These are phyloP conservation scores for Ceratocystis cacaofunesta DNA, from an alignment of 2,329 filamentous ascomycete species.

Conservation along the genomic window DNA sequence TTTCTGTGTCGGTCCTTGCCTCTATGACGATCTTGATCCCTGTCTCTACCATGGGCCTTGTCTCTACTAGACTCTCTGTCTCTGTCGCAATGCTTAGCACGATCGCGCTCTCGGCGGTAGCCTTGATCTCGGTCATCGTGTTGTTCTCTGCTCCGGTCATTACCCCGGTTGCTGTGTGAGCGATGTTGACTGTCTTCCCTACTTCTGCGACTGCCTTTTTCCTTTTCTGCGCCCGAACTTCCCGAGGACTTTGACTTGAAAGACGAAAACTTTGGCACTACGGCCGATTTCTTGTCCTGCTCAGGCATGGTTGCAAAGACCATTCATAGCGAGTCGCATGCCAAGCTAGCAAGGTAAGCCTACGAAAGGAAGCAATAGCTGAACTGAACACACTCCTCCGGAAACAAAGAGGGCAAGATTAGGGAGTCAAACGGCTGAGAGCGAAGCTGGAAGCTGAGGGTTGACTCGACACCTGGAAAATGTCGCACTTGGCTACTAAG, in stretches of 20 bases:
- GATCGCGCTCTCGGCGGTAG: neutral
- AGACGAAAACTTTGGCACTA: constrained; percentile 57
- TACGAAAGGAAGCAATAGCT: neutral
- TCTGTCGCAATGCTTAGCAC: constrained; percentile 2
- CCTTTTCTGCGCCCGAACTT: neutral
- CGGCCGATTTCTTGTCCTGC: constrained; percentile 20
- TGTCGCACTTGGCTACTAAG: no score
- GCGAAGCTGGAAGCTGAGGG: neutral
- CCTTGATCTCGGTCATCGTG: constrained; percentile 4
- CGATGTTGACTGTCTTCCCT: neutral
- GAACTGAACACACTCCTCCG: neutral
- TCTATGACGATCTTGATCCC: neutral
- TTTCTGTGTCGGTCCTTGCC: neutral
- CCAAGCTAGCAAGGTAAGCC: neutral
- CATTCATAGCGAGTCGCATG: neutral
- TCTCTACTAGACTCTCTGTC: neutral
- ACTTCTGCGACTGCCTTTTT: neutral
- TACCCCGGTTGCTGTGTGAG: neutral
- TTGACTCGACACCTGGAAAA: no score
- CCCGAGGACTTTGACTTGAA: constrained; percentile 35
- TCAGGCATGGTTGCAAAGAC: constrained; percentile 20
- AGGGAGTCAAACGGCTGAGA: neutral
- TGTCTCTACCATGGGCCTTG: neutral
- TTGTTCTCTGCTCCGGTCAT: constrained; percentile 12
- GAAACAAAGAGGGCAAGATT: neutral